These are phyloP conservation scores for Carnegiea gigantea DNA, from an alignment of 179 eudicot genomes.

Conservation along the genomic window DNA sequence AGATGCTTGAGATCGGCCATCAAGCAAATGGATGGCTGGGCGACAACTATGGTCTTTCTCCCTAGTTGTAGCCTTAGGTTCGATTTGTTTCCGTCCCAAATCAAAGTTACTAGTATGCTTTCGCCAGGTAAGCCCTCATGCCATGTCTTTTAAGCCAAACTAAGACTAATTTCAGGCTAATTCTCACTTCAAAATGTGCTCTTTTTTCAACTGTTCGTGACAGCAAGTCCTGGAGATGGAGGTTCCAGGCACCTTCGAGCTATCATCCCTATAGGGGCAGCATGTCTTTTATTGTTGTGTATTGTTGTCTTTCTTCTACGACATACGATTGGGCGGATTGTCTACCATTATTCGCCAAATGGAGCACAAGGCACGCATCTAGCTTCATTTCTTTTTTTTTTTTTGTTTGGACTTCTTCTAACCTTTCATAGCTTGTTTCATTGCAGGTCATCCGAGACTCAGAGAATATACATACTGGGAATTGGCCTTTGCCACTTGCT, in stretches of 20 bases:
- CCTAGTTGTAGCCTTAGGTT: not conserved
- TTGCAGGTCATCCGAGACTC: not conserved
- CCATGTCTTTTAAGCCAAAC: not conserved
- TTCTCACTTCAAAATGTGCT: not conserved
- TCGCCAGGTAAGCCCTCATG: not conserved
- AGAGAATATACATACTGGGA: not conserved
- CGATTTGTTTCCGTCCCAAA: not conserved
- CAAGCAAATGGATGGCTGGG: not conserved
- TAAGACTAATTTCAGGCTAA: not conserved
- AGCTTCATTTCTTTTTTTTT: not conserved
- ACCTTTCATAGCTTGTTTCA: not conserved
- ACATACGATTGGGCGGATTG: not conserved
- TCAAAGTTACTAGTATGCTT: not conserved
- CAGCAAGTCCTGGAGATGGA: not conserved
- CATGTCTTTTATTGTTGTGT: not conserved
- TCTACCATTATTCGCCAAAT: not conserved
- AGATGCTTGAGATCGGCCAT: not conserved
- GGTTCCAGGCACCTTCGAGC: not conserved
- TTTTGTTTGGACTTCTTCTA: not conserved
- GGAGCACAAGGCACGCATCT: not conserved
- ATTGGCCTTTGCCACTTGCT: not conserved
- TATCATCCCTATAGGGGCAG: not conserved
- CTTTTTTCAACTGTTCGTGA: not conserved
- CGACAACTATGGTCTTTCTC: not conserved
- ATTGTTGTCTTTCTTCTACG: not conserved